Base-by-base conservation (phyloP, 83 land plant species). In the Isoetes engelmannii region DNA sequence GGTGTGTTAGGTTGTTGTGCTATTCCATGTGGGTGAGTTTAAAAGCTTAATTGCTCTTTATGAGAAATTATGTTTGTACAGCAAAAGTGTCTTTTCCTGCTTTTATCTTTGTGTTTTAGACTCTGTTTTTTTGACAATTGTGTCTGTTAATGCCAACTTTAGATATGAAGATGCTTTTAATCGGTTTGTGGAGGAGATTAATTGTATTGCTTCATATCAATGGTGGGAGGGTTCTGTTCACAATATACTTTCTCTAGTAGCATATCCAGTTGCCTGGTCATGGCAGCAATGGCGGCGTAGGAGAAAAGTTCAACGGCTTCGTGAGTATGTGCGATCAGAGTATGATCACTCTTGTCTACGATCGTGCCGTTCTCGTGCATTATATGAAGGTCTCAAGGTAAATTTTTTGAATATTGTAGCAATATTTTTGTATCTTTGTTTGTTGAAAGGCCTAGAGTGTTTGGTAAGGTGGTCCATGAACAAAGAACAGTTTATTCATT, bases 191-290 rank as follows among this genome's bases (percentile, higher is more conserved):
- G 89, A 90, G 73, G 99, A 94, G 81, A 83, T 90, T 12, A 94
- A 94, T 76, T 73, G 75, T 48, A 70, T 88, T 19, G 92, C 97
- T 69, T 74, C 93, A 61, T 94, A 90, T 69, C 99, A 90, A 53
- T 94, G 97, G 99, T 94, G 99, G 99, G 97, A 94, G 64, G 99
- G 99, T 17, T 83, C 99, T 60, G 75, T 94, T 7, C 82, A 94
- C 63, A 85, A 89, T 65, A 82, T 94, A 61, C 83, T 90, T 6
- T 80, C 85, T 21, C 60, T 88, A 28, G 67, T 88, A 65, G 89
- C 93, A 51, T 94, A 90, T 80, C 99, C 99, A 12, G 72, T 90
- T 61, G 87, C 92, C 46, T 94, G 97, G 92, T 85, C 88, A 68
- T 94, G 99, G 99, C 88, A 80, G 74, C 99, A 94, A 63, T 87